Conservation (phyloP, 2,329 filamentous ascomycete genomes). For the Neonectria neomacrospora region DNA sequence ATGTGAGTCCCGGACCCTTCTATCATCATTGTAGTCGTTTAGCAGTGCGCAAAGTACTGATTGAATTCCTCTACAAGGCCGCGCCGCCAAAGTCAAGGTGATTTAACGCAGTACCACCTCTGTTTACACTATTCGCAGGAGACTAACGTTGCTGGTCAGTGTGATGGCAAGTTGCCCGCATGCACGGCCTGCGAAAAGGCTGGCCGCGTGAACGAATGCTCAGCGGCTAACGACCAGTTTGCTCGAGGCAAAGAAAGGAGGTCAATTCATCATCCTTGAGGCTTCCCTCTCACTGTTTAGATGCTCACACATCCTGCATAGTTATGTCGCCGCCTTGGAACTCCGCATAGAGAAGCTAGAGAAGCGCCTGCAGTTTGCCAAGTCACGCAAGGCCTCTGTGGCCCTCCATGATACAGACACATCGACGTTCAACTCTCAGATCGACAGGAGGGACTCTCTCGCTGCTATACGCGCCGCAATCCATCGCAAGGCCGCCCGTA, state of each 20-base stretch:
- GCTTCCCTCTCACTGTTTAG: background rate
- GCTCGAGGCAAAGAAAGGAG: conserved; percentile 94
- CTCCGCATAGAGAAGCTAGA: conserved; percentile 89
- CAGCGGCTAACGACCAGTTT: conserved; percentile 94
- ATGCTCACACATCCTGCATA: conserved; percentile 47
- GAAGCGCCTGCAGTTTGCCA: conserved; percentile 76
- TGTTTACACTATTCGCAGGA: background rate
- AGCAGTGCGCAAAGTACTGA: conserved; percentile 18
- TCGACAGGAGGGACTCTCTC: conserved; percentile 72
- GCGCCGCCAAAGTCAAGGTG: conserved; percentile 92
- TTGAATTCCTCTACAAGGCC: conserved; percentile 59
- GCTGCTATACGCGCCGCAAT: conserved; percentile 71
- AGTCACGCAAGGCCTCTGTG: conserved; percentile 76
- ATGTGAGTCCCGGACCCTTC: conserved; percentile 59
- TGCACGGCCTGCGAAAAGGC: conserved; percentile 96
- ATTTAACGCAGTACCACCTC: conserved; percentile 7
- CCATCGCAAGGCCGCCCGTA: conserved; percentile 71
- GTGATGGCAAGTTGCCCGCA: conserved; percentile 93
- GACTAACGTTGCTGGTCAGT: conserved; percentile 60
- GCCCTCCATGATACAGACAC: conserved; percentile 70
- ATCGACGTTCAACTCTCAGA: conserved; percentile 41
- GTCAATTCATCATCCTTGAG: conserved; percentile 51
- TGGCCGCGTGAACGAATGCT: conserved; percentile 87
- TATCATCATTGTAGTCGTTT: conserved; percentile 13
- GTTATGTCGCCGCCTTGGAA: conserved; percentile 95